Base-by-base conservation (phyloP, 352 stramenopile genomes). In the Phytophthora colocasiae region DNA sequence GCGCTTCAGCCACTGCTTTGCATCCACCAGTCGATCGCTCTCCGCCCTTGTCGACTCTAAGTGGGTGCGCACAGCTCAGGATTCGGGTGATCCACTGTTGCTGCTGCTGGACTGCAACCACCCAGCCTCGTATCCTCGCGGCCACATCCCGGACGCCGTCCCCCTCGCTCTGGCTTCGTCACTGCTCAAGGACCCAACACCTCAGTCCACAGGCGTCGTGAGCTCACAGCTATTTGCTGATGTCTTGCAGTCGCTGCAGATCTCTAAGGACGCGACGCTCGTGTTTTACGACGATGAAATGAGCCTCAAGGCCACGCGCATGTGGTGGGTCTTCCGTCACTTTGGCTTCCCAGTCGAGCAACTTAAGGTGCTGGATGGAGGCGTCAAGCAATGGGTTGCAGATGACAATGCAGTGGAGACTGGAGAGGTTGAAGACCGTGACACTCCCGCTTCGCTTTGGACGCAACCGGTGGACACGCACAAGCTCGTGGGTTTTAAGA, bases 281-380 rank as follows among this genome's bases (percentile, higher is more conserved):
- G 84, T 95, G 14, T 90, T 95, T 49, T 95, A 95, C 65, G 86
- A 93, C 60, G 83, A 95, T 43, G 70, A 89, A 26, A 73, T 85
- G 43, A 85, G 83, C 50, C 72, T 93, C 47, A 83, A 85, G 64
- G 71, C 86, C 27, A 88, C 80, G 11, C 79, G 86, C 17, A 81
- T 85, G 57, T 94, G 86, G 86, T 94, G 86, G 86, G 83, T 94
- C 14, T 91, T 91, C 56, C 77, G 71, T 31, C 81, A 92, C 70
- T 94, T 82, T 50, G 86, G 86, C 19, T 89, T 91, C 53, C 82
- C 83, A 3, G 76, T 86, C 45, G 73, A 88, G 29, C 81, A 91
- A 52, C 78, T 94, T 39, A 94, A 94, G 73, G 73, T 93, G 44
- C 71, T 94, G 27, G 71, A 94, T 58, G 86, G 86, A 47, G 86